Evolutionary conservation across 1,284 basidiomycete genomes (phyloP), one percentile per base, ranked within the genome.

Genomic region (Volvariella volvacea): DNA sequence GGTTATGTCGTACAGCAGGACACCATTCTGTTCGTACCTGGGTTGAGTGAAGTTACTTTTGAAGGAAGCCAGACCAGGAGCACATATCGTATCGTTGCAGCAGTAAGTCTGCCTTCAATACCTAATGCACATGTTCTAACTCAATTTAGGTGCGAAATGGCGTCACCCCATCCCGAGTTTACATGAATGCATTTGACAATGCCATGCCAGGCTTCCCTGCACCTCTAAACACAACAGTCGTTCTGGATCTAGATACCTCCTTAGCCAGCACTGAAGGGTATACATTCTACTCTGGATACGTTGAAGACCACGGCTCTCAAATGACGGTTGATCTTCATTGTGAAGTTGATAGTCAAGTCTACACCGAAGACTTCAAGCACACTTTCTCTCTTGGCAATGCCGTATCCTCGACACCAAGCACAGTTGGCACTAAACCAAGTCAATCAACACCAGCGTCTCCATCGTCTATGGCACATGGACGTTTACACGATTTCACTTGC

Each of bases 1-100:
- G 56, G 58, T 14, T 70, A 68, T 48, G 46, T 52, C 3, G 48
- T 70, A 2, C 55, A 57, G 16, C 70, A 71, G 50, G 70, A 71
- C 49, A 58, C 63, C 15, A 47, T 71, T 1, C 49, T 71, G n/a
- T 70, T 65, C 46, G 62, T 66, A 4, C 67, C 69, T 1, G 51
- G 68, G 67, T 44, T 42, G 53, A 47, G 52, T 56, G 31, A 49
- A 51, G 32, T 49, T 51, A 4, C 46, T 51, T 15, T 40, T 52
- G 30, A 54, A 55, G 42, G 51, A 48, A 14, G 47, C 50, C 22
- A 53, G 38, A 55, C 53, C 50, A 43, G 50, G 32, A 66, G 61
- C 42, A 54, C 51, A 22, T 50, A 28, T 12, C 25, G 25, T 28
- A 28, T 71, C 42, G 60, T 66, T 38, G 63, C 61, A 30, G 69